Conservation (phyloP, 164 flowering plant genomes). For the Taxillus chinensis region DNA sequence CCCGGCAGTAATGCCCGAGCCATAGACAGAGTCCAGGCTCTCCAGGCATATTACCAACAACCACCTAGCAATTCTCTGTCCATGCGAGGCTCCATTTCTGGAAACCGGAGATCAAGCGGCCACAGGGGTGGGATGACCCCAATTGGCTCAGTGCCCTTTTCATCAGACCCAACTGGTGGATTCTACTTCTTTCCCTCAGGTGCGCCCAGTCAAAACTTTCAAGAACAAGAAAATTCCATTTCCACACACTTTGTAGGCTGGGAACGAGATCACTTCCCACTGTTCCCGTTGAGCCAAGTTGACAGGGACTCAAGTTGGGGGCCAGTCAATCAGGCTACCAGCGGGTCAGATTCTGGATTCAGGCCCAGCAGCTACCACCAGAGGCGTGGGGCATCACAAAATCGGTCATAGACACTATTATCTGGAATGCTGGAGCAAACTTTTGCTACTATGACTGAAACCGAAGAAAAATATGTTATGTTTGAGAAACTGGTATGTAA, state of each 20-base stretch:
- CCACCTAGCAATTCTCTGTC: slow-evolving; percentile 39
- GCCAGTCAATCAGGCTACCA: slow-evolving; percentile 39
- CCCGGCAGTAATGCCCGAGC: slow-evolving; percentile 69
- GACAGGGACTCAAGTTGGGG: slow-evolving; percentile 69
- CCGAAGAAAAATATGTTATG: slow-evolving; percentile 14
- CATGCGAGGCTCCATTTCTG: slow-evolving; percentile 32
- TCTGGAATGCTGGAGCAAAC: slow-evolving; percentile 22
- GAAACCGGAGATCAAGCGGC: slow-evolving; percentile 33
- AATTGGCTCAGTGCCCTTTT: slow-evolving; percentile 32
- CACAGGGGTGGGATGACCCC: slow-evolving; percentile 42
- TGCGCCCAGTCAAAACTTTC: slow-evolving; percentile 47
- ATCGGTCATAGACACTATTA: slow-evolving; percentile 33
- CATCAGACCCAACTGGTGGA: slow-evolving; percentile 55
- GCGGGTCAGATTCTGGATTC: slow-evolving; percentile 36
- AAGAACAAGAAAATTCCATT: slow-evolving; percentile 45
- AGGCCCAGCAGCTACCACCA: slow-evolving; percentile 51
- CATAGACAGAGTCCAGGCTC: slow-evolving; percentile 58
- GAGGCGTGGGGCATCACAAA: slow-evolving; percentile 69
- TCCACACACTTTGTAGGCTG: slow-evolving; percentile 45
- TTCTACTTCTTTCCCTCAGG: slow-evolving; percentile 45
- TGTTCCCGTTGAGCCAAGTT: slow-evolving; percentile 40
- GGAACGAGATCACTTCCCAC: slow-evolving; percentile 69
- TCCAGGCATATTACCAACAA: slow-evolving; percentile 52
- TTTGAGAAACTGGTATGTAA: slow-evolving; percentile 19
- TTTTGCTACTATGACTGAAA: slow-evolving; percentile 16